Evolutionary conservation across 768 basidiomycete species (phyloP).

Genomic region (Pleurotus platypus): DNA sequence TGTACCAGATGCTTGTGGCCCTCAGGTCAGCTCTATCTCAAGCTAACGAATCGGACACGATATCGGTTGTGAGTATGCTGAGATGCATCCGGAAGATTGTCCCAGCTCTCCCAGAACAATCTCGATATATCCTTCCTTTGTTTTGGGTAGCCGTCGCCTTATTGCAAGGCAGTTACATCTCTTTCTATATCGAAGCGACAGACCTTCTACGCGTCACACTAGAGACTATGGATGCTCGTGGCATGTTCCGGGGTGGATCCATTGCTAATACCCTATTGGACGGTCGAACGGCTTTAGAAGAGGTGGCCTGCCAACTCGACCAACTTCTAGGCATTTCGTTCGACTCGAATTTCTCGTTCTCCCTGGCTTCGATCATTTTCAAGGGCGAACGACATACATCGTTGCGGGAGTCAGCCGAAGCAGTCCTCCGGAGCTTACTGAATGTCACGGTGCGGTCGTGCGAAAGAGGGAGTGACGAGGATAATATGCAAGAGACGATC

Average conservation of each 20-base stretch:
- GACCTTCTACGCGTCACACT: constrained; percentile 63
- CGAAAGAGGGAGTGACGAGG: constrained; percentile 22
- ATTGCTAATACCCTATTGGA: constrained; percentile 61
- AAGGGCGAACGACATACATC: constrained; percentile 76
- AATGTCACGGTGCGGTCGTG: constrained; percentile 51
- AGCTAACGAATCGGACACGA: constrained; percentile 65
- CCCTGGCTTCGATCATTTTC: constrained; percentile 78
- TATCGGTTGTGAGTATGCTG: constrained; percentile 82
- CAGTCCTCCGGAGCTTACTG: constrained; percentile 60
- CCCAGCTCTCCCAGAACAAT: constrained; percentile 62
- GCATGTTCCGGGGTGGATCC: constrained; percentile 49
- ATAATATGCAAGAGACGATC: constrained; percentile 42
- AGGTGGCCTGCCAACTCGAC: constrained; percentile 70
- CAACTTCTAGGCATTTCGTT: constrained; percentile 72
- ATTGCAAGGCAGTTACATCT: constrained; percentile 71
- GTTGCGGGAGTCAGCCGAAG: constrained; percentile 58
- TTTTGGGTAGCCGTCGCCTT: constrained; percentile 90
- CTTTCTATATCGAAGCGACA: constrained; percentile 67
- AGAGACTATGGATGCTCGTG: constrained; percentile 59
- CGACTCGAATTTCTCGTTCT: constrained; percentile 75
- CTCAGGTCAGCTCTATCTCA: constrained; percentile 69
- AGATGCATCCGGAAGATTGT: constrained; percentile 79
- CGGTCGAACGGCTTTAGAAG: constrained; percentile 59
- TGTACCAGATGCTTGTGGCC: constrained; percentile 91
- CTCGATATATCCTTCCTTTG: constrained; percentile 68